Evolutionary conservation across 2,329 filamentous ascomycete species (phyloP).

Genomic region (Sporothrix dimorphospora): DNA sequence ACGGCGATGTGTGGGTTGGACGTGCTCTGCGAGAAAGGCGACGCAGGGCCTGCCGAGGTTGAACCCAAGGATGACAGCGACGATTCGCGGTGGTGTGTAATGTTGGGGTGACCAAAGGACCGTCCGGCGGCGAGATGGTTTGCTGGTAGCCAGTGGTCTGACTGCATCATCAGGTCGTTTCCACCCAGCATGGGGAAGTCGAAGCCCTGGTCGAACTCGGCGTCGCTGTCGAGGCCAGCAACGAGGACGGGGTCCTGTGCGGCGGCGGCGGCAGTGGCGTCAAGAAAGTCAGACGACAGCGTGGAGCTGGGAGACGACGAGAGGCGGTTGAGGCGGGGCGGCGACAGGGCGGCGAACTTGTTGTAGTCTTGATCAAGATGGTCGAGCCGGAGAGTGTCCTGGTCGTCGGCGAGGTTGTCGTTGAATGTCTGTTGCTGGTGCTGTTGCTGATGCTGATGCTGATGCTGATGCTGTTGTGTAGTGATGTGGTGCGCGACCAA

Average conservation of each 20-base stretch:
- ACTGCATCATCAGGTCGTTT: conserved; percentile 42
- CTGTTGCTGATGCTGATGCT: conserved; percentile 40
- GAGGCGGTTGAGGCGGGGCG: conserved; percentile 34
- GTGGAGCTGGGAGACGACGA: conserved; percentile 40
- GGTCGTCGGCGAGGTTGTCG: not conserved
- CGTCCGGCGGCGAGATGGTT: conserved; percentile 45
- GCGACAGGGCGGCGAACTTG: conserved; percentile 31
- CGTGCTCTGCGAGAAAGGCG: conserved; percentile 59
- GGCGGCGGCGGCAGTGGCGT: conserved; percentile 41
- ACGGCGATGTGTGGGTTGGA: conserved; percentile 63
- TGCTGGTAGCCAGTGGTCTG: conserved; percentile 47
- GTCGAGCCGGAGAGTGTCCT: not conserved
- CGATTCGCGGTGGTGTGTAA: conserved; percentile 61
- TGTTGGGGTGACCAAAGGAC: conserved; percentile 40
- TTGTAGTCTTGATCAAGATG: not conserved
- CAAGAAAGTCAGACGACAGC: conserved; percentile 39
- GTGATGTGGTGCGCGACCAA: conserved; percentile 31
- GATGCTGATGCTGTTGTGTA: conserved; percentile 29
- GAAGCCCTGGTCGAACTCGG: conserved; percentile 21
- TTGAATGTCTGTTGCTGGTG: conserved; percentile 26
- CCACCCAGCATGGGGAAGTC: conserved; percentile 34
- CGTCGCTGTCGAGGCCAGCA: conserved; percentile 38
- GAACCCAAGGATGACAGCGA: conserved; percentile 65
- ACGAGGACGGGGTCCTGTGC: conserved; percentile 33
- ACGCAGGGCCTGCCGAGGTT: conserved; percentile 61